Conservation (phyloP, 2,329 filamentous ascomycete genomes). For the Neophaeococcomyces aloes region DNA sequence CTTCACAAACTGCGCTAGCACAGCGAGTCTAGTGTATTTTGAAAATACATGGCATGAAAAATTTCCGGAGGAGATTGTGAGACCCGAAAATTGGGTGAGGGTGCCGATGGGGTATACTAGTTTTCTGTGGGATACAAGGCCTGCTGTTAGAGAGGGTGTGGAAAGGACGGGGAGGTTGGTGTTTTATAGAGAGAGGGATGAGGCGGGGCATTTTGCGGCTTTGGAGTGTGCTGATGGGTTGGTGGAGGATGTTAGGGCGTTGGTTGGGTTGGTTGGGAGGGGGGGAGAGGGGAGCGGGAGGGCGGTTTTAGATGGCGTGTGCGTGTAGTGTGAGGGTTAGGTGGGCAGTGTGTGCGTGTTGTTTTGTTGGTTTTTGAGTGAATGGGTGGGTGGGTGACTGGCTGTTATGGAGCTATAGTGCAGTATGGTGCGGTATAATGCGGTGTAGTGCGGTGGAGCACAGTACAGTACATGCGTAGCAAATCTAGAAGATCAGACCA, state of each 20-base stretch:
- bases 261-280: conserved; percentile 1
- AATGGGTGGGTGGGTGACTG: no score
- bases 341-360: no score
- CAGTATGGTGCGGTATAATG: no score
- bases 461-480: no score
- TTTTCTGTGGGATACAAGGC: conserved; percentile 34
- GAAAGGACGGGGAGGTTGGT: conserved; percentile 31
- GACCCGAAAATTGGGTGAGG: conserved; percentile 15
- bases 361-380: no score
- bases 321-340: no score
- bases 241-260: conserved; percentile 12
- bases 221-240: conserved; percentile 20
- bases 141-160: conserved; percentile 29
- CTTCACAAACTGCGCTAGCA: conserved; percentile 12
- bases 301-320: background rate
- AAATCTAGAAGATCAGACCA: no score
- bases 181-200: conserved; percentile 24
- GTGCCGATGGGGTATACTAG: conserved; percentile 37
- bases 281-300: background rate
- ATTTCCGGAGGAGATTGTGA: conserved; percentile 10
- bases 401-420: no score
- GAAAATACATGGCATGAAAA: conserved; percentile 11
- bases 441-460: no score
- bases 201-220: conserved; percentile 32
- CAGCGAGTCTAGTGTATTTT: conserved; percentile 8